Evolutionary conservation across 1,139 yeast genomes (phyloP).

Genomic region (Kodamaea derodonti): DNA sequence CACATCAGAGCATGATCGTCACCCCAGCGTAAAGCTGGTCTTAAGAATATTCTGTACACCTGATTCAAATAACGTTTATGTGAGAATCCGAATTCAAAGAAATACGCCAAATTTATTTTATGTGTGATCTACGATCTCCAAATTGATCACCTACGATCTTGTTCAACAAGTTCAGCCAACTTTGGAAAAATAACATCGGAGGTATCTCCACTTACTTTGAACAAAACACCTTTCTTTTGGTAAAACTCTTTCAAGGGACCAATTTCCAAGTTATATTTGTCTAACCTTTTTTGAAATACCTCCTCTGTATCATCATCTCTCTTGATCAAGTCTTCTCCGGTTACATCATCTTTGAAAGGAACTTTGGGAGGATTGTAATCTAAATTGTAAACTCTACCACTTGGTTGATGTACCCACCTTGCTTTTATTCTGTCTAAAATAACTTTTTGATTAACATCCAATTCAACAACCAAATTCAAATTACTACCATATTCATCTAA

Average conservation of each 20-base stretch:
- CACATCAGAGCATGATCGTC: no score
- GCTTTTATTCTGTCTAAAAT: constrained; percentile 80
- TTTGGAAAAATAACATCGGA: constrained; percentile 83
- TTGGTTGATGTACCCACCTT: constrained; percentile 77
- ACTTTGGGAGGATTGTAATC: constrained; percentile 86
- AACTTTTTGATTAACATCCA: constrained; percentile 77
- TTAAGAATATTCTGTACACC: no score
- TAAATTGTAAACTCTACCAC: constrained; percentile 83
- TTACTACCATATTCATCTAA: constrained; percentile 35
- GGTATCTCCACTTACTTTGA: constrained; percentile 66
- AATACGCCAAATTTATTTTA: no score
- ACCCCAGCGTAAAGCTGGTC: no score
- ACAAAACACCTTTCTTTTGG: constrained; percentile 46
- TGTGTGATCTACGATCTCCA: no score
- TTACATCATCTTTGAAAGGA: constrained; percentile 77
- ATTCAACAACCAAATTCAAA: constrained; percentile 73
- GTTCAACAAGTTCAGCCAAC: constrained; percentile 31
- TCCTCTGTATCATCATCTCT: constrained; percentile 76
- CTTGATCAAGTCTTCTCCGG: constrained; percentile 80
- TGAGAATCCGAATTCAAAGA: no score
- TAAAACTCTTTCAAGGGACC: constrained; percentile 67
- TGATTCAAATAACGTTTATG: no score
- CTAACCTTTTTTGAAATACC: constrained; percentile 65
- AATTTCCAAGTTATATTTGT: constrained; percentile 55
- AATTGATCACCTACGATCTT: neutral